Base-by-base conservation (phyloP, 2,329 filamentous ascomycete species). In the Arthrinium phaeospermum region DNA sequence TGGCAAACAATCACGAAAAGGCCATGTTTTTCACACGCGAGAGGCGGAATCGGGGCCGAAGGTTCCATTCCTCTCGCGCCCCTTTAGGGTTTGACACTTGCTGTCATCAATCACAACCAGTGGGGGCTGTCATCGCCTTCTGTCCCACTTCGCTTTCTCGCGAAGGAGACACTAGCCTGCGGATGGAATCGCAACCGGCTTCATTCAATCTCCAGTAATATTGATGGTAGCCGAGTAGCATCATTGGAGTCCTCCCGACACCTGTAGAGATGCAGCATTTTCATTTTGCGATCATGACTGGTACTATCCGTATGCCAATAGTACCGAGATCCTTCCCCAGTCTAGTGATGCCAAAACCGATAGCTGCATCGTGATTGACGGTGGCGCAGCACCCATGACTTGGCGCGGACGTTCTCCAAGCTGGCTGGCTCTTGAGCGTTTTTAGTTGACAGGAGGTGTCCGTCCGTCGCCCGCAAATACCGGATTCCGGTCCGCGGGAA, bases 311-410 rank as follows among this genome's bases (percentile, higher is more conserved):
- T 64, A 37, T 61, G 34, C 57, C 34, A 64, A 41, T 64, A 64
- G 57, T n/a, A n/a, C 34, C 22, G 57, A 10, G 19, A 41, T 64
- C 34, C 57, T 4, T 8, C 14, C 34, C 34, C 34, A 13, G 53
- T 64, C 57, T 64, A 64, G 57, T n/a, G 30, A 64, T 64, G 34
- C 16, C 30, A 64, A 64, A 64, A n/a, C 30, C 57, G 57, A 64
- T 64, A 64, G 57, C 57, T 64, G 57, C 30, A 41, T 64, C 57
- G 57, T 64, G 30, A 37, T n/a, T 41, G 34, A 64, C 34, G 34
- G 57, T 64, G 57, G 53, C 53, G 53, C 53, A 61, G 8, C 53
- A 61, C 53, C 53, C 53, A 61, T 14, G 14, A 37, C 53, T 61
- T 61, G 30, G 53, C 53, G 22, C 16, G 27, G 16, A 37, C 30